These are phyloP conservation scores for Zanthoxylum bungeanum DNA, from an alignment of 345 rosid genomes.

Conservation along the genomic window DNA sequence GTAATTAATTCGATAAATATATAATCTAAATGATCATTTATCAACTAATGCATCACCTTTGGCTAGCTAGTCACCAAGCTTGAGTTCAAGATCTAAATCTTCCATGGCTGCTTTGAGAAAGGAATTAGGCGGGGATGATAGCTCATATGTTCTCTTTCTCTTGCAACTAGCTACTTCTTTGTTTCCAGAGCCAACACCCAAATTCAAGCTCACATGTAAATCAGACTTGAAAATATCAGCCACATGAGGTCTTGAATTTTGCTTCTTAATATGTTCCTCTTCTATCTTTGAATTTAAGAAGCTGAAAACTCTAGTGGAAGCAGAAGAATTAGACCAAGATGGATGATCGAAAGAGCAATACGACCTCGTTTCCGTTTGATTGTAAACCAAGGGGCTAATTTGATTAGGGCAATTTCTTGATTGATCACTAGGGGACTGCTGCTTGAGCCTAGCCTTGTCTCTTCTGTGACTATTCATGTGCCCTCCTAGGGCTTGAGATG, in stretches of 20 bases:
- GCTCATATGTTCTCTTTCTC: neutral
- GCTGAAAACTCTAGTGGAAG: neutral
- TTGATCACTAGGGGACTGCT: too few relatives aligned
- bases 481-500: too few relatives aligned
- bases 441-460: too few relatives aligned
- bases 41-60: neutral
- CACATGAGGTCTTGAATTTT: neutral
- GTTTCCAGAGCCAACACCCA: neutral
- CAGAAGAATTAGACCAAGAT: neutral
- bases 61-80: neutral
- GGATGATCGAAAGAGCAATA: neutral
- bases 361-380: neutral
- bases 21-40: too few relatives aligned
- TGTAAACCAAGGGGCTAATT: neutral
- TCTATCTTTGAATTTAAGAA: neutral
- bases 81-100: neutral
- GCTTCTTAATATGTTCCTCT: neutral
- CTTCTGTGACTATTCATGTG: too few relatives aligned
- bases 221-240: neutral
- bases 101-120: neutral
- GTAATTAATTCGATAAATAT: neutral
- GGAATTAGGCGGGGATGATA: neutral
- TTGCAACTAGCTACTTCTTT: neutral
- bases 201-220: neutral
- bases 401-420: neutral